Evolutionary conservation across 1,139 yeast species (phyloP).

Genomic region (Meyerozyma smithsonii): DNA sequence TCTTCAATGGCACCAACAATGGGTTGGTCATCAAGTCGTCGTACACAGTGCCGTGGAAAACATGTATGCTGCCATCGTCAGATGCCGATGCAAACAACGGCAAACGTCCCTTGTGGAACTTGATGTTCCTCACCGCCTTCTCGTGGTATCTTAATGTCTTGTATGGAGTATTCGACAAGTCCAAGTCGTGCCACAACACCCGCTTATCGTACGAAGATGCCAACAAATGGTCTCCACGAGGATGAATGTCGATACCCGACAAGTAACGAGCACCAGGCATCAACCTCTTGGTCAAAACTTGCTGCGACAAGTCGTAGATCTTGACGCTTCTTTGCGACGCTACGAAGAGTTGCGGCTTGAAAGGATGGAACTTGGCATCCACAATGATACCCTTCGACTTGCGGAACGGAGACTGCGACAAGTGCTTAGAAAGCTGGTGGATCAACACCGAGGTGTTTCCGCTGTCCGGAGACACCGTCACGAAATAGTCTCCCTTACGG

Average conservation of each 20-base stretch:
- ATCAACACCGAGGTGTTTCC: slow-evolving; percentile 86
- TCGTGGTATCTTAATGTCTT: slow-evolving; percentile 93
- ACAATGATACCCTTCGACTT: slow-evolving; percentile 90
- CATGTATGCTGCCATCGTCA: slow-evolving; percentile 90
- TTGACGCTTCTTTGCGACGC: slow-evolving; percentile 91
- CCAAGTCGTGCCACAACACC: slow-evolving; percentile 96
- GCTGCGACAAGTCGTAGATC: slow-evolving; percentile 85
- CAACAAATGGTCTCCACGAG: slow-evolving; percentile 89
- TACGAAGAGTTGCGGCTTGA: slow-evolving; percentile 89
- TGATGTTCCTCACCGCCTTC: slow-evolving; percentile 85
- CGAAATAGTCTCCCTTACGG: slow-evolving; percentile 94
- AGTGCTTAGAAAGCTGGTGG: slow-evolving; percentile 91
- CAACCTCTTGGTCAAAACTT: slow-evolving; percentile 74
- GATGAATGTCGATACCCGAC: slow-evolving; percentile 87
- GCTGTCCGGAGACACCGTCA: slow-evolving; percentile 87
- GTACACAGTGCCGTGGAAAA: slow-evolving; percentile 95
- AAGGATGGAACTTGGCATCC: slow-evolving; percentile 97
- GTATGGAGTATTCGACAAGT: slow-evolving; percentile 83
- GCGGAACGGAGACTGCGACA: slow-evolving; percentile 95
- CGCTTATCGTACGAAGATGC: slow-evolving; percentile 94
- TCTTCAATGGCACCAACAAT: slow-evolving; percentile 90
- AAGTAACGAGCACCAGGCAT: slow-evolving; percentile 97
- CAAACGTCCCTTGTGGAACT: slow-evolving; percentile 77
- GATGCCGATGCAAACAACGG: slow-evolving; percentile 96
- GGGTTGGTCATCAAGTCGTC: slow-evolving; percentile 97